Evolutionary conservation across 495 filamentous ascomycete genomes (phyloP).

Genomic region (Aspergillus haitiensis): DNA sequence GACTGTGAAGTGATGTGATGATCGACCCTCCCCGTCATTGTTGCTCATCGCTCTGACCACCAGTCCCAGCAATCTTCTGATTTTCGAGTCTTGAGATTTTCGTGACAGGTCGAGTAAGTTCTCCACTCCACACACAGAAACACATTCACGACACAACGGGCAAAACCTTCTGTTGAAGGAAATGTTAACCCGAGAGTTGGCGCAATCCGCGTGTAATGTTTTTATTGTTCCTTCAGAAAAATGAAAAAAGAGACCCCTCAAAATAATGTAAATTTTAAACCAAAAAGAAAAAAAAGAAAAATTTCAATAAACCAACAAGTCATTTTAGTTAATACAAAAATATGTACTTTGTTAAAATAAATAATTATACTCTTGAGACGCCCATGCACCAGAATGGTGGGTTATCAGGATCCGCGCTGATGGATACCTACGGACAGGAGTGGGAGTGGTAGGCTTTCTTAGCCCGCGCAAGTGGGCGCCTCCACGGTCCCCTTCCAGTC

Average conservation of each 20-base stretch:
- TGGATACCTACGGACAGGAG: background rate
- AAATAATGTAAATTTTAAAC: background rate
- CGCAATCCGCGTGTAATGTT: conserved; percentile 10
- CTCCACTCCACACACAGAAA: conserved; percentile 13
- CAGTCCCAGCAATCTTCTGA: conserved; percentile 1
- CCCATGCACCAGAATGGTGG: too few species aligned
- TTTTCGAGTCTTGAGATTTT: conserved; percentile 15
- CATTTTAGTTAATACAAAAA: too few species aligned
- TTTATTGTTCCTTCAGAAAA: conserved; percentile 4
- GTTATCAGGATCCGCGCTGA: conserved; percentile 8
- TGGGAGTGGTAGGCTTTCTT: conserved; percentile 12
- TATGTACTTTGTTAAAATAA: too few species aligned
- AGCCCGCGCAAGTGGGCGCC: conserved; percentile 9
- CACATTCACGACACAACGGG: too few species aligned
- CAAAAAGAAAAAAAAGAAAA: background rate
- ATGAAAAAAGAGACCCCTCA: background rate
- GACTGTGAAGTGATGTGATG: background rate
- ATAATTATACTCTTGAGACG: too few species aligned
- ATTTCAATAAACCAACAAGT: too few species aligned
- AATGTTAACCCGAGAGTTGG: background rate
- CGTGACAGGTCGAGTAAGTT: conserved; percentile 18
- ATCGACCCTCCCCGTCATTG: conserved; percentile 4
- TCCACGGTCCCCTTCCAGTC: conserved; percentile 6
- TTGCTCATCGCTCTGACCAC: conserved; percentile 4
- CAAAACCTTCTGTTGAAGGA: conserved; percentile 2